Base-by-base conservation (phyloP, 306 rosid species). In the Luffa acutangula region DNA sequence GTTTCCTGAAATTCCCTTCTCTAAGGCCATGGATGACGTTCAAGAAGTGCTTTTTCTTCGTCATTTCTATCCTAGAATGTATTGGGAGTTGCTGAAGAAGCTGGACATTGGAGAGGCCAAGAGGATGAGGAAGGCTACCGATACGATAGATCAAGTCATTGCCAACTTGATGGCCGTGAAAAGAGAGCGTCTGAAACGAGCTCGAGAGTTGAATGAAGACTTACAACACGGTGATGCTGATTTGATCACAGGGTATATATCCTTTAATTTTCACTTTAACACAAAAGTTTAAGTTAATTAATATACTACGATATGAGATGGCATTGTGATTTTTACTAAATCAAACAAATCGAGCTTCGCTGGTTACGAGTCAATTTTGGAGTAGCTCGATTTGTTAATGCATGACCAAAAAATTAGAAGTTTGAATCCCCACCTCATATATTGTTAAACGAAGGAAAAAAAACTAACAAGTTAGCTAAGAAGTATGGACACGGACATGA, bases 11-110 rank as follows among this genome's bases (percentile, higher is more conserved):
- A 81, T 89, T 60, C 81, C 31, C 0, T 48, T 48, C 17, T 84
- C 81, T 39, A 82, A 85, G 25, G 92, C 90, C 17, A 87, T 87
- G 60, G 79, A 82, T 54, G 78, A 83, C 4, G 43, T 66, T 0
- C 88, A 83, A 18, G 86, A 85, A 31, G 64, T 46, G 11, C 33
- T 85, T 18, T 80, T 89, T 58, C 39, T 62, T 48, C 64, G 90
- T 4, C 87, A 87, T 17, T 6, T 9, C 0, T 2, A 80, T 18
- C 90, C 88, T 0, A 81, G 5, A 42, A 2, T 5, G 39, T 34
- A 80, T 1, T 81, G 84, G 84, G 72, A 77, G 17, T 33, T 76
- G 14, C 76, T 54, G 2, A 63, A 21, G 57, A 72, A 52, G 39
- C 43, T 81, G 5, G 69, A 45, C 7, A 12, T 81, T 43, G 84